Evolutionary conservation across 129 eudicot genomes (phyloP).

Genomic region (Helichrysum umbraculigerum): DNA sequence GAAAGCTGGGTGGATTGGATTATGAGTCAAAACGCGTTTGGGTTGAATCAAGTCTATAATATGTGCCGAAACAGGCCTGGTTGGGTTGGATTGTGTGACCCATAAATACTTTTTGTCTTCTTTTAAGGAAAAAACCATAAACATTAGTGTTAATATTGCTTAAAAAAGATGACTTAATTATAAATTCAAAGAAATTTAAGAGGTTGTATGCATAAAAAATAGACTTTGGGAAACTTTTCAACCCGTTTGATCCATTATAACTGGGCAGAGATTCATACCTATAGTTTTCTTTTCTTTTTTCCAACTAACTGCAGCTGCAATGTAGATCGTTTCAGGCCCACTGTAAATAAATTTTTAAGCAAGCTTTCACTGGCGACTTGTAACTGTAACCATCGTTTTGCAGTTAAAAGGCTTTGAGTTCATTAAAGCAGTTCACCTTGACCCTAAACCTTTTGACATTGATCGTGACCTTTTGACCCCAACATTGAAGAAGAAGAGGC

Average conservation of each 20-base stretch:
- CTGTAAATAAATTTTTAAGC: not conserved
- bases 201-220: not conserved
- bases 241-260: not conserved
- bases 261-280: not conserved
- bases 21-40: not conserved
- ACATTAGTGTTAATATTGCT: not conserved
- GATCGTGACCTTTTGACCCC: conserved; percentile 92
- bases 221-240: not conserved
- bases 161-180: not conserved
- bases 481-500: conserved; percentile 82
- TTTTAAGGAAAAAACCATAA: not conserved
- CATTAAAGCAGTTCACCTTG: conserved; percentile 72
- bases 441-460: conserved; percentile 83
- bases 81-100: not conserved
- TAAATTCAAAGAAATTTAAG: not conserved
- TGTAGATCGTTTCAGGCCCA: not conserved
- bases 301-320: not conserved
- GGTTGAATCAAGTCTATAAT: not conserved
- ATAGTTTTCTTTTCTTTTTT: not conserved
- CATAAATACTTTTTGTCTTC: not conserved
- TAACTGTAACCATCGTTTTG: conserved; percentile 14
- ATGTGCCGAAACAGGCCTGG: too few relatives aligned
- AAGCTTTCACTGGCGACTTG: not conserved
- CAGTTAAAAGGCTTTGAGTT: conserved; percentile 92
- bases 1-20: not conserved